Evolutionary conservation across 2,329 filamentous ascomycete species (phyloP).

Genomic region (Karstenula rhodostoma): DNA sequence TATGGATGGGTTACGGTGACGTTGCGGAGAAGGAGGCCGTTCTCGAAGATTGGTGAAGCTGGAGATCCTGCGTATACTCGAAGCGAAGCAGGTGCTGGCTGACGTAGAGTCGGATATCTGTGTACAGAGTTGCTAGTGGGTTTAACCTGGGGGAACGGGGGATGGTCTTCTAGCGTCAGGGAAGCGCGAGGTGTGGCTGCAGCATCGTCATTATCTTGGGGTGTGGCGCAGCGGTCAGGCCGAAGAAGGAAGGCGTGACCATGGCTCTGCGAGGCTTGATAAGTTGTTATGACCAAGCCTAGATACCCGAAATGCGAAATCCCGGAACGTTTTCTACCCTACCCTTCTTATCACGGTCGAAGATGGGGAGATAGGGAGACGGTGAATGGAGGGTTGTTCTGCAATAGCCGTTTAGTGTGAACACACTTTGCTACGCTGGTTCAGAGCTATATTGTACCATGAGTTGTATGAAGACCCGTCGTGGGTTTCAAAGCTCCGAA

Average conservation of each 20-base stretch:
- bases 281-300: too few relatives aligned
- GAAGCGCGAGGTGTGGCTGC: not conserved
- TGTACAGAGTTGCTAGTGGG: not conserved
- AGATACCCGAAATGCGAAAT: too few relatives aligned
- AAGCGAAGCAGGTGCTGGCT: not conserved
- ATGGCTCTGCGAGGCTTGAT: too few relatives aligned
- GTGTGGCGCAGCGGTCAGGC: not conserved
- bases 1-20: not conserved
- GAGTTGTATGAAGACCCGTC: not conserved
- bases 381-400: too few relatives aligned
- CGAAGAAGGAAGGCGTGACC: not conserved
- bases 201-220: slow-evolving; percentile 4
- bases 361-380: too few relatives aligned
- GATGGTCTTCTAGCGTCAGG: not conserved
- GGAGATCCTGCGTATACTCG: not conserved
- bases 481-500: too few relatives aligned
- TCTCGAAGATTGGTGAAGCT: not conserved
- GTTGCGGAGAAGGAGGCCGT: not conserved
- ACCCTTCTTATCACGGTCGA: too few relatives aligned
- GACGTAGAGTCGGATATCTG: not conserved
- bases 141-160: not conserved
- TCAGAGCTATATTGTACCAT: not conserved
- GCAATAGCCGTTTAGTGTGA: too few relatives aligned
- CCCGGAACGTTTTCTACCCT: too few relatives aligned
- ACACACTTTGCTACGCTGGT: too few relatives aligned